These are phyloP conservation scores for Phytopythium chamaehyphon DNA, from an alignment of 352 stramenopile species.

Conservation along the genomic window DNA sequence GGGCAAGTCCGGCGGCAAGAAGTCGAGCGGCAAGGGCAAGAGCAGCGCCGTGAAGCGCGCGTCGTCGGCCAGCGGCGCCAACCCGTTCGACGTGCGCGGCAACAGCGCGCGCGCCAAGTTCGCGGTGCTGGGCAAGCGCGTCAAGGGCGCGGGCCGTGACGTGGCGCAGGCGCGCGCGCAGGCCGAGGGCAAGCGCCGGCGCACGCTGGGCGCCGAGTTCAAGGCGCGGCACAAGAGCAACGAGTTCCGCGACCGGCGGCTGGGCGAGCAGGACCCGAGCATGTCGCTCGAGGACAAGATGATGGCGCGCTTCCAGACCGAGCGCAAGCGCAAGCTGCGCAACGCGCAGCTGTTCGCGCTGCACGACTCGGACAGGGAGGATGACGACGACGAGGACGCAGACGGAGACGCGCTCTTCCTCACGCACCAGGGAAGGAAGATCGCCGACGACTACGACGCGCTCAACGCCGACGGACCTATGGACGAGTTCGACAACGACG, in stretches of 20 bases:
- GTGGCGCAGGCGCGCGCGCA: conserved; percentile 78
- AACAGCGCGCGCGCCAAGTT: conserved; percentile 86
- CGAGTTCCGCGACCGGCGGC: conserved; percentile 80
- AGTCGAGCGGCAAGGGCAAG: conserved; percentile 5
- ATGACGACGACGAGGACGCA: conserved; percentile 53
- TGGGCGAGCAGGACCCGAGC: conserved; percentile 78
- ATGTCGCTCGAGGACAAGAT: conserved; percentile 92
- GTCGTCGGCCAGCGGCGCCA: conserved; percentile 36
- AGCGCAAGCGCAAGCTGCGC: conserved; percentile 84
- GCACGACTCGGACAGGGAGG: conserved; percentile 76
- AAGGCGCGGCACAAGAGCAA: conserved; percentile 85
- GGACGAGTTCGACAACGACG: conserved; percentile 67
- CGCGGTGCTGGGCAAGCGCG: conserved; percentile 84
- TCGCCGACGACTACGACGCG: conserved; percentile 68
- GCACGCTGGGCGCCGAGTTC: conserved; percentile 85
- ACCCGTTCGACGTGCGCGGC: conserved; percentile 88
- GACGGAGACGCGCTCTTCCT: conserved; percentile 46
- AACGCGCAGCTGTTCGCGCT: conserved; percentile 70
- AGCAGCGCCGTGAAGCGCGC: conserved; percentile 17
- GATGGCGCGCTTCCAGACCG: conserved; percentile 87
- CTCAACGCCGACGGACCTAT: conserved; percentile 44
- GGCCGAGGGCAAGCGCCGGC: conserved; percentile 80
- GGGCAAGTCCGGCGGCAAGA: conserved; percentile 6
- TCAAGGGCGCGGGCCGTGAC: conserved; percentile 88
- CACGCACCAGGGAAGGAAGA: conserved; percentile 69